These are phyloP conservation scores for Chaetomium sp. DNA, from an alignment of 2,329 filamentous ascomycete genomes.

Conservation along the genomic window DNA sequence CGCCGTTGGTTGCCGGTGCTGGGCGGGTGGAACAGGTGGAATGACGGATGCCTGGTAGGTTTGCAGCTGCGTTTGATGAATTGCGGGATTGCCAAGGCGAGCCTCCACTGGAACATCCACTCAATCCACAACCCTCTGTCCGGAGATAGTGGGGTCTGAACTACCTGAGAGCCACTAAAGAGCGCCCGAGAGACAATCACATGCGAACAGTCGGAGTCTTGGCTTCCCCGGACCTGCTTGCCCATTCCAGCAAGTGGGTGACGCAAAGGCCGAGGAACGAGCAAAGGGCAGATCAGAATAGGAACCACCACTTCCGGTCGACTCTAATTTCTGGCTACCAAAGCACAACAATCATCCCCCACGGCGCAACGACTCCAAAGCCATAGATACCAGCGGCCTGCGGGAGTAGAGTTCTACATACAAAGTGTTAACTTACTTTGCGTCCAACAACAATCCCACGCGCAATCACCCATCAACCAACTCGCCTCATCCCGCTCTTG, in stretches of 20 bases:
- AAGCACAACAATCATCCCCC: not conserved
- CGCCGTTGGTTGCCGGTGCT: not conserved
- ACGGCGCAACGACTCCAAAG: not conserved
- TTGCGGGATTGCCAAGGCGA: not conserved
- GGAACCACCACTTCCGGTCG: not conserved
- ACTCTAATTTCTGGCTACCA: not conserved
- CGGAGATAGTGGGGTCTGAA: conserved; percentile 6
- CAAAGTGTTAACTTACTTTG: not conserved
- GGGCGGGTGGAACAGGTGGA: not conserved
- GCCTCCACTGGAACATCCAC: too few relatives aligned
- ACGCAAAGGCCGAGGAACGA: conserved; percentile 36
- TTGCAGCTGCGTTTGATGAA: not conserved
- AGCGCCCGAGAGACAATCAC: conserved; percentile 28
- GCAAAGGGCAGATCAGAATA: not conserved
- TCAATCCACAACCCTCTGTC: not conserved
- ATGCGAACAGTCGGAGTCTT: conserved; percentile 25
- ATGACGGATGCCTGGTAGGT: conserved; percentile 1
- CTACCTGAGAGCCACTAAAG: conserved; percentile 14
- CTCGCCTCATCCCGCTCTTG: not conserved
- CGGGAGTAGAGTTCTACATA: not conserved
- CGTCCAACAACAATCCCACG: conserved; percentile 1
- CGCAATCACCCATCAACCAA: not conserved
- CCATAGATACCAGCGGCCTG: not conserved
- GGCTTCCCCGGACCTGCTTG: conserved; percentile 22
- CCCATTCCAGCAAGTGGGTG: conserved; percentile 34